Conservation (phyloP, 495 filamentous ascomycete species). For the Tuber indicum region DNA sequence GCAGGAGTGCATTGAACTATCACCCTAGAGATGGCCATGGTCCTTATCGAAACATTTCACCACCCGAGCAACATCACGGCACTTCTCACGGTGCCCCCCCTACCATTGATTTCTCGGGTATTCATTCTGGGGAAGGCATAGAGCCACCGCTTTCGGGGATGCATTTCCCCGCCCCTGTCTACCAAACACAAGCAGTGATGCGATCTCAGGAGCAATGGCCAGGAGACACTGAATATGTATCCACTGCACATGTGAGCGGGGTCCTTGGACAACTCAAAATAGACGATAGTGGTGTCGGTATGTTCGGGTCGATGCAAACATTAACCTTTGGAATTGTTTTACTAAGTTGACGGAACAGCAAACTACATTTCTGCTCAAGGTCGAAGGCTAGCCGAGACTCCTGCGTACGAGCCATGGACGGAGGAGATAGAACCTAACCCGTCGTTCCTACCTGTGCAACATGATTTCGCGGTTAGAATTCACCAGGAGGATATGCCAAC, state of each 20-base stretch:
- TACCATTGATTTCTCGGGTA: conserved; percentile 22
- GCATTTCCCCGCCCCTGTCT: conserved; percentile 38
- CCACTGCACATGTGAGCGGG: conserved; percentile 66
- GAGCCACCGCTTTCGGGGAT: conserved; percentile 34
- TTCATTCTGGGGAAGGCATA: conserved; percentile 29
- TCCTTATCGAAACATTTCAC: conserved; percentile 29
- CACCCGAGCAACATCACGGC: conserved; percentile 32
- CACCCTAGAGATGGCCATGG: conserved; percentile 32
- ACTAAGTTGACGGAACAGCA: conserved; percentile 15
- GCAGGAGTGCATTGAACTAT: conserved; percentile 26
- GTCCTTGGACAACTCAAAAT: conserved; percentile 80
- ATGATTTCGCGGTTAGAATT: conserved; percentile 58
- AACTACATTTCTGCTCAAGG: conserved; percentile 42
- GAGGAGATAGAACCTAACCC: conserved; percentile 35
- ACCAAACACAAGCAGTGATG: conserved; percentile 35
- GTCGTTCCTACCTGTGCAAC: conserved; percentile 35
- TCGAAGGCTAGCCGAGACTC: conserved; percentile 41
- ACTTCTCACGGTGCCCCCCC: conserved; percentile 23
- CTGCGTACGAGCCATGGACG: conserved; percentile 42
- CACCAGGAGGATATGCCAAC: conserved; percentile 90
- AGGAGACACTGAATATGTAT: conserved; percentile 51
- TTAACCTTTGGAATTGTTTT: not conserved
- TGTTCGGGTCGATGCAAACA: conserved; percentile 37
- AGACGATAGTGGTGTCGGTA: conserved; percentile 82
- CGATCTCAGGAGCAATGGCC: conserved; percentile 47